A percentile compares a stretch with the other conserved stretches of the same genome.
Evolutionary conservation across 345 rosid species (phyloP).

Genomic region (Eucalyptus curtisii): DNA sequence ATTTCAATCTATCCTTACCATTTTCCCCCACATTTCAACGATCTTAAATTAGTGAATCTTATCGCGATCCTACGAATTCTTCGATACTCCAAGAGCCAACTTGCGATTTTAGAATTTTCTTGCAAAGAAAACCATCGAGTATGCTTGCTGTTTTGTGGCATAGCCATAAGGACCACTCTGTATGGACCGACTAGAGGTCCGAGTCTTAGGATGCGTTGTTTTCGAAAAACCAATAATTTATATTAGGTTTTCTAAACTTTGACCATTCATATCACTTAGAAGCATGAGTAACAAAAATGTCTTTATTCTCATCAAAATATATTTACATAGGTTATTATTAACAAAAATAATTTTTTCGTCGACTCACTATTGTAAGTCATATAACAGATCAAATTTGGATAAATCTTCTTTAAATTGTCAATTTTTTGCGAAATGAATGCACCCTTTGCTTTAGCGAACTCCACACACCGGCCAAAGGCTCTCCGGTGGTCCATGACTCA

Average conservation of each 20-base stretch:
- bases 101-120: neutral
- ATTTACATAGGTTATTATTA: neutral
- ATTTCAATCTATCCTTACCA: neutral
- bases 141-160: neutral
- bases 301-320: neutral
- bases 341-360: neutral
- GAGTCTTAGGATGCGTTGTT: neutral
- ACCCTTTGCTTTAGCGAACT: neutral
- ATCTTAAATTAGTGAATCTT: neutral
- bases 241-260: neutral
- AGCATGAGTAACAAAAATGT: neutral
- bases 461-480: neutral
- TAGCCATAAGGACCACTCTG: neutral
- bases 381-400: neutral
- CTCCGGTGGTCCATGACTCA: neutral
- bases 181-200: neutral
- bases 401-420: neutral
- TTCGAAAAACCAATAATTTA: neutral
- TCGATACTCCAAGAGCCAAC: neutral
- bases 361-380: neutral
- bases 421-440: neutral
- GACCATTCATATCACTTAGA: neutral
- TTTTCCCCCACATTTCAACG: neutral
- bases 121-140: neutral
- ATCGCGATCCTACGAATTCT: neutral